These are phyloP conservation scores for Globisporangium middletonii DNA, from an alignment of 352 stramenopile species.

Conservation along the genomic window DNA sequence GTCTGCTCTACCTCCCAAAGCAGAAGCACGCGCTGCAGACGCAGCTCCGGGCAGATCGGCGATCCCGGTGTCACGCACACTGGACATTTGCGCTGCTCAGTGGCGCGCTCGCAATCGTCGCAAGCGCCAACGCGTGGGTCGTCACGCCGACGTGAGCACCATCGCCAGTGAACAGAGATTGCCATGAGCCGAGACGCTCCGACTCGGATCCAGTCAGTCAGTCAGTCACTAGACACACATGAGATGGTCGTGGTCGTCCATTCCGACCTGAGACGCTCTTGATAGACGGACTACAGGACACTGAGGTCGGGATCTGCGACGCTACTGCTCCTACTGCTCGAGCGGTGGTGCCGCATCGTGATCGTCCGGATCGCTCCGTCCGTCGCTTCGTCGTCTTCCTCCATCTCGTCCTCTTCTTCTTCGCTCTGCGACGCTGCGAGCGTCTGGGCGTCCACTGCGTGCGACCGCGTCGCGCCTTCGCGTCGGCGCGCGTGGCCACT, in stretches of 20 bases:
- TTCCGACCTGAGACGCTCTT: not conserved
- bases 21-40: slow-evolving; percentile 42
- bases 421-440: not conserved
- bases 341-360: not conserved
- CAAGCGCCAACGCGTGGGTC: slow-evolving; percentile 3
- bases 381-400: not conserved
- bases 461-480: too few relatives aligned
- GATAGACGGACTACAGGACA: not conserved
- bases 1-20: slow-evolving; percentile 30
- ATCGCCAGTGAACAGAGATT: too few relatives aligned
- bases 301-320: not conserved
- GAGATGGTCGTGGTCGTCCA: not conserved
- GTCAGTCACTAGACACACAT: not conserved
- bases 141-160: not conserved
- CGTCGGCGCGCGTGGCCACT: too few relatives aligned
- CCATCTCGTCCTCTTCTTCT: not conserved
- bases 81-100: slow-evolving; percentile 2
- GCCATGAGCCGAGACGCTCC: too few relatives aligned
- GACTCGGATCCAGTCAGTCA: too few relatives aligned
- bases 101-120: slow-evolving; percentile 3
- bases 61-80: not conserved
- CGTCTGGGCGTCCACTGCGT: not conserved
- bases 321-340: not conserved
- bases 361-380: not conserved
- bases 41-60: not conserved